Base-by-base conservation (phyloP, 2,329 filamentous ascomycete species). In the Corniculantispora saksenae region DNA sequence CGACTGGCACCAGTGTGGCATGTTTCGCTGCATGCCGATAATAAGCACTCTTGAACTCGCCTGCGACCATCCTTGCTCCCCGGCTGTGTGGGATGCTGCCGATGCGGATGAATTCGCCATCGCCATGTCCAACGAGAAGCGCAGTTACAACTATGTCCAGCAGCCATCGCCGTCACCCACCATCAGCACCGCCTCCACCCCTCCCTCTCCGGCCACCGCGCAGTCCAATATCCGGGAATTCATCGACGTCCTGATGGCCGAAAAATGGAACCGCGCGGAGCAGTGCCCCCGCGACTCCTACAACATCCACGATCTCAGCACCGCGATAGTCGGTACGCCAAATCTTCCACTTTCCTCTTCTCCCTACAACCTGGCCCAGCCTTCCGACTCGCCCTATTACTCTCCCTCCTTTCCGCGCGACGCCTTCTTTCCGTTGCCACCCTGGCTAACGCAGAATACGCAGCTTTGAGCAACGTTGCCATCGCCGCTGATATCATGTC, bases 1-100 rank as follows among this genome's bases (percentile, higher is more conserved):
- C 8, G 72, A 74, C 61, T 74, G 72, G 71, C 72, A 74, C 25
- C 71, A 75, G 35, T 57, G 65, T 25, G 70, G 73, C 55, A 67
- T 72, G 61, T 71, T 69, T 53, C 70, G 73, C 54, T 61, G 60
- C 3, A 71, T 69, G n/a, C 66, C 69, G 2, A 32, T 67, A 13
- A 70, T 70, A 21, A 68, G 70, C 1, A 67, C 68, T 10, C 47
- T 61, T 29, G 73, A 75, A 57, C 61, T 75, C 54, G 70, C 66
- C 0, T 71, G 69, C 29, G 67, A 71, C n/a, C 60, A 73, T 3
- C 70, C 73, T 0, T 72, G 70, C 38, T 61, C 70, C 6, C 59
- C 58, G 0, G 67, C 69, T 15, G 66, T 75, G 0, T 75, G 72
- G 72, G 70, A 74, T 25, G 69, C 73, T 0, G 60, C 65, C 3